A percentile compares a stretch with the other conserved stretches of the same genome.
Evolutionary conservation across 1,284 basidiomycete species (phyloP).

Genomic region (Austroboletus novae-zelandiae): DNA sequence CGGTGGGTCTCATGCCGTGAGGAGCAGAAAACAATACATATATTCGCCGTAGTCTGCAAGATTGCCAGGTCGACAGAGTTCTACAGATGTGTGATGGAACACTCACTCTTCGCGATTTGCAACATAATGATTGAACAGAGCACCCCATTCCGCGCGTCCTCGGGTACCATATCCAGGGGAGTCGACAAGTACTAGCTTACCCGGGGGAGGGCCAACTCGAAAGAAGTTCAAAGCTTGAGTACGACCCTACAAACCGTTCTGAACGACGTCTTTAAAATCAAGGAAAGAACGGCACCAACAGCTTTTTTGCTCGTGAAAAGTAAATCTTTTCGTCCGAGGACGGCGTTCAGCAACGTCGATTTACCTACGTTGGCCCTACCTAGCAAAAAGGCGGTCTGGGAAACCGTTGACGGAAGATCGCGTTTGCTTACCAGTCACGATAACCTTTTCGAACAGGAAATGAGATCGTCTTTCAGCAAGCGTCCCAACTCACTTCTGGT

Average conservation of each 20-base stretch:
- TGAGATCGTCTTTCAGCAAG: background rate
- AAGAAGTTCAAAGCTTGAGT: constrained; percentile 72
- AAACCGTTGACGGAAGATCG: background rate
- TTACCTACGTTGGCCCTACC: constrained; percentile 71
- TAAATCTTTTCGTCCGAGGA: constrained; percentile 55
- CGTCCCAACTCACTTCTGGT: constrained; percentile 45
- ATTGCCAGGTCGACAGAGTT: background rate
- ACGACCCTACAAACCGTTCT: constrained; percentile 48
- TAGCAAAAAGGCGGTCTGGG: constrained; percentile 14
- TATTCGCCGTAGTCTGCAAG: constrained; percentile 57
- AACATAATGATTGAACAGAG: constrained; percentile 63
- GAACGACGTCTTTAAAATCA: background rate
- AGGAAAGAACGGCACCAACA: constrained; percentile 38
- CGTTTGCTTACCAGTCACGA: constrained; percentile 46
- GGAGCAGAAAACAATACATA: constrained; percentile 69
- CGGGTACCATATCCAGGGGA: constrained; percentile 75
- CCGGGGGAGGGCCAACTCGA: constrained; percentile 53
- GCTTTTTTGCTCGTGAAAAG: constrained; percentile 65
- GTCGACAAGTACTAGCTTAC: constrained; percentile 66
- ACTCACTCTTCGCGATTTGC: constrained; percentile 57
- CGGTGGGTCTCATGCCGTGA: constrained; percentile 56
- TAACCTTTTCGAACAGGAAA: constrained; percentile 37
- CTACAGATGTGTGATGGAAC: background rate
- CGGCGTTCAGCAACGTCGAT: constrained; percentile 67
- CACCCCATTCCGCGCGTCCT: constrained; percentile 71